Evolutionary conservation across 176 grass and related monocot species (phyloP).

Genomic region (Aegilops tauschii): DNA sequence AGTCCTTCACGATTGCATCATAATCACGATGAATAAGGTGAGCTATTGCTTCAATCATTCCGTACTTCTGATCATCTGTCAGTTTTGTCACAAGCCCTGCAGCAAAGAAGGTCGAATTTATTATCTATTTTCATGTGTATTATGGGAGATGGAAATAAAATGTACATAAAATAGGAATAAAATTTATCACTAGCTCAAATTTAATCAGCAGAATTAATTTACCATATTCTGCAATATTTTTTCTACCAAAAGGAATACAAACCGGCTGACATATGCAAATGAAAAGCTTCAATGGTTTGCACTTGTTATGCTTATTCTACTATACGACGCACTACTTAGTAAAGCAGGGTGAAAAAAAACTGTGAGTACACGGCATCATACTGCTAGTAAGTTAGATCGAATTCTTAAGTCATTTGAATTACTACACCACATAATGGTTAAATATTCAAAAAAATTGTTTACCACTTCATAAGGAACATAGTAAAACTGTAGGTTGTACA

Average conservation of each 20-base stretch:
- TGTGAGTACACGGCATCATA: not conserved
- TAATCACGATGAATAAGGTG: conserved; percentile 99
- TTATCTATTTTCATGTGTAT: not conserved
- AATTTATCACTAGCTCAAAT: not conserved
- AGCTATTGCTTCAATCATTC: conserved; percentile 99
- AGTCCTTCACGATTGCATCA: conserved; percentile 88
- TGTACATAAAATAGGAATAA: not conserved
- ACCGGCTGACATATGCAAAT: not conserved
- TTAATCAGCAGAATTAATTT: not conserved
- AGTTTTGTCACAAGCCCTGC: conserved; percentile 94
- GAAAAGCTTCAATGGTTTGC: conserved; percentile 1
- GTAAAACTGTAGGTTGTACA: not conserved
- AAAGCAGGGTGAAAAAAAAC: not conserved
- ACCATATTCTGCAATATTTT: not conserved
- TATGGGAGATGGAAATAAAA: not conserved
- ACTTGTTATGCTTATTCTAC: not conserved
- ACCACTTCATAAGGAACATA: conserved; percentile 4
- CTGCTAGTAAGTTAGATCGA: not conserved
- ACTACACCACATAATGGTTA: not conserved
- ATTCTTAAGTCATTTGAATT: not conserved
- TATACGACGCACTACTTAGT: not conserved
- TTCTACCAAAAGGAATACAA: not conserved
- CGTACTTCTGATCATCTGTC: conserved; percentile 95
- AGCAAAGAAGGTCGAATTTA: not conserved
- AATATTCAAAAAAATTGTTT: not conserved